Evolutionary conservation across 176 grass and related monocot genomes (phyloP), one percentile per base, ranked within the genome.

Genomic region (Aegilops bicornis): DNA sequence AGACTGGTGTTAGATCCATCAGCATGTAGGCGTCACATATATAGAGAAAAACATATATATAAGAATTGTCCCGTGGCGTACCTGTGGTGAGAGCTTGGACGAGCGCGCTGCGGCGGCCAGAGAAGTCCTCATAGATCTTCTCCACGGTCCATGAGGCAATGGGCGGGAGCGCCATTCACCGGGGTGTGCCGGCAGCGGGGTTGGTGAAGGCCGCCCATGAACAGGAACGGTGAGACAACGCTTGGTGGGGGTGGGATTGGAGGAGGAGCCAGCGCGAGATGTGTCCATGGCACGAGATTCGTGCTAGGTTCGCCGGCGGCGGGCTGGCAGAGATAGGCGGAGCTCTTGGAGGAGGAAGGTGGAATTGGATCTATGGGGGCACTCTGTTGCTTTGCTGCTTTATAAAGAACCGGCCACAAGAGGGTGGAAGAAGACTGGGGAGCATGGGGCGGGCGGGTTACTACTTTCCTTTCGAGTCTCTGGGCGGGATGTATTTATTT

Each of bases 11-110:
- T 74, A 74, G 71, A 48, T 74, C 40, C n/a, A 29, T 74, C 71
- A 48, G 40, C 13, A 7, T 5, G 6, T 43, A 4, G 20, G 10
- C 4, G 23, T 48, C 45, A 25, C 17, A 70, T 10, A 43, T 4
- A 72, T 20, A 10, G 14, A 50, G 47, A 50, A 50, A 19, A 56
- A 19, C 16, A 6, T 73, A 5, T 45, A 24, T 25, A 23, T 74
- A 42, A 7, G 23, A 13, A 48, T 40, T 8, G 12, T 7, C 39
- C 23, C 16, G 2, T 45, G 3, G 54, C 47, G 19, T 33, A 89
- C 91, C 91, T 19, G n/a, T 16, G 25, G 87, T 89, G 68, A 92
- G 56, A 23, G 91, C 91, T 40, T 87, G 84, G 78, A 92, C 69
- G n/a, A 92, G 81, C 74, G 87, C 84, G 47, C 76, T 72, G 67